Conservation (phyloP, 306 rosid genomes). For the Sesbania bispinosa region DNA sequence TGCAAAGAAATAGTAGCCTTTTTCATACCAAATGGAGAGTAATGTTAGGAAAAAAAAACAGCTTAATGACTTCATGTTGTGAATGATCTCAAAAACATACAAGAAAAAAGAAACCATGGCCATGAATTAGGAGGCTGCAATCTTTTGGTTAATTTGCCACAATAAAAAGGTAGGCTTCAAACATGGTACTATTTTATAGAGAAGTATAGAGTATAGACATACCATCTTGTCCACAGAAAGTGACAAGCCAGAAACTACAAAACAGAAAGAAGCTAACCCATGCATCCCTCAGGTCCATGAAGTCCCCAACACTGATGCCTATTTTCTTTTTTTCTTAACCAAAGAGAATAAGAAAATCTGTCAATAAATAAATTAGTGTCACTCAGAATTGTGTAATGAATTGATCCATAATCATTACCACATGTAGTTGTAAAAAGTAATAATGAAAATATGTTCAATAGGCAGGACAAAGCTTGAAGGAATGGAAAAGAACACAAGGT, state of each 20-base stretch:
- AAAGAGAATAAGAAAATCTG: conserved; percentile 21
- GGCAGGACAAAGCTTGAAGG: conserved; percentile 38
- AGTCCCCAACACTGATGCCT: conserved; percentile 10
- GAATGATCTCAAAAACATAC: neutral
- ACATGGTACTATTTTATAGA: neutral
- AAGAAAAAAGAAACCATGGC: neutral
- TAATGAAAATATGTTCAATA: conserved; percentile 13
- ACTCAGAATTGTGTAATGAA: conserved; percentile 14
- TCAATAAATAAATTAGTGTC: conserved; percentile 16
- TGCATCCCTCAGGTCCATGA: conserved; percentile 39
- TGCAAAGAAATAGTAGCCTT: neutral
- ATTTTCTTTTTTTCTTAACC: conserved; percentile 17
- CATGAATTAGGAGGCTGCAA: neutral
- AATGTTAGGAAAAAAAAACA: neutral
- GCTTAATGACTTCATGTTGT: no score
- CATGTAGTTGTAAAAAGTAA: conserved; percentile 5
- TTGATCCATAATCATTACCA: neutral
- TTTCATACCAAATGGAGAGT: neutral
- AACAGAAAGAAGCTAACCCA: conserved; percentile 49
- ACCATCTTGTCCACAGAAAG: conserved; percentile 70
- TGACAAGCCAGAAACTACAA: conserved; percentile 40
- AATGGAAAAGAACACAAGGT: conserved; percentile 28
- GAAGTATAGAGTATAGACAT: conserved; percentile 29
- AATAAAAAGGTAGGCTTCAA: neutral
- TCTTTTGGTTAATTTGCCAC: neutral